Conservation (phyloP, 208 protist species). For the Wallacemonas collosoma region DNA sequence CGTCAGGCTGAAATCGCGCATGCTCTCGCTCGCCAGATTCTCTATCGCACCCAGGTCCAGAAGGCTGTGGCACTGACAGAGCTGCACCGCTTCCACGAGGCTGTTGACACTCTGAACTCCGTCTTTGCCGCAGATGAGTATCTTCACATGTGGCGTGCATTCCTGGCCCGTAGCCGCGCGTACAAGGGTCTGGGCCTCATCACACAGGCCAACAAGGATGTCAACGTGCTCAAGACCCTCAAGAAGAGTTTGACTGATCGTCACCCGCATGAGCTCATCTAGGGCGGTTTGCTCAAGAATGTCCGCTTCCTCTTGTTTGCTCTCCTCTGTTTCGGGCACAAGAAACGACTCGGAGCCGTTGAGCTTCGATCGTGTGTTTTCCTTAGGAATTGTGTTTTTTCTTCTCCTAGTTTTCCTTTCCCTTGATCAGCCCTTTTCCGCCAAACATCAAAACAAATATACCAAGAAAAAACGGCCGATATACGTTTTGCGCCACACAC, state of each 20-base stretch:
- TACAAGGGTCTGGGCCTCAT: slow-evolving; percentile 81
- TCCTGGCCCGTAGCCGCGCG: slow-evolving; percentile 75
- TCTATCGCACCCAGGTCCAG: slow-evolving; percentile 79
- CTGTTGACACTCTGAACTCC: slow-evolving; percentile 60
- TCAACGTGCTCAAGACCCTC: slow-evolving; percentile 68
- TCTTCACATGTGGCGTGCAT: slow-evolving; percentile 90
- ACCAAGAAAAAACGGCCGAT: background rate
- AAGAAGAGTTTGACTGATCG: slow-evolving; percentile 62
- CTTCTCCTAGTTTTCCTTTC: slow-evolving; percentile 13
- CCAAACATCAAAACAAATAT: slow-evolving; percentile 14
- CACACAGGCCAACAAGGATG: slow-evolving; percentile 78
- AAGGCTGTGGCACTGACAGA: slow-evolving; percentile 68
- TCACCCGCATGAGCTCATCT: slow-evolving; percentile 51
- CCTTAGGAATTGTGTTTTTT: slow-evolving; percentile 18
- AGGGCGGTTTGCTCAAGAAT: slow-evolving; percentile 1
- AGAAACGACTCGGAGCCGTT: slow-evolving; percentile 4
- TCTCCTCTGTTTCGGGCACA: slow-evolving; percentile 19
- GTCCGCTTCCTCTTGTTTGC: slow-evolving; percentile 15
- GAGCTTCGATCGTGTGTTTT: slow-evolving; percentile 4
- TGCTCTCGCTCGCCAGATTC: slow-evolving; percentile 60
- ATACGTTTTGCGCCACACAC: background rate
- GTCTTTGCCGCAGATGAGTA: slow-evolving; percentile 82
- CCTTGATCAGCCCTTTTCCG: slow-evolving; percentile 10
- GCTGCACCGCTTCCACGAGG: slow-evolving; percentile 70
- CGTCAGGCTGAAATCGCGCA: slow-evolving; percentile 50